Base-by-base conservation (phyloP, 345 rosid genomes). In the Adansonia digitata region DNA sequence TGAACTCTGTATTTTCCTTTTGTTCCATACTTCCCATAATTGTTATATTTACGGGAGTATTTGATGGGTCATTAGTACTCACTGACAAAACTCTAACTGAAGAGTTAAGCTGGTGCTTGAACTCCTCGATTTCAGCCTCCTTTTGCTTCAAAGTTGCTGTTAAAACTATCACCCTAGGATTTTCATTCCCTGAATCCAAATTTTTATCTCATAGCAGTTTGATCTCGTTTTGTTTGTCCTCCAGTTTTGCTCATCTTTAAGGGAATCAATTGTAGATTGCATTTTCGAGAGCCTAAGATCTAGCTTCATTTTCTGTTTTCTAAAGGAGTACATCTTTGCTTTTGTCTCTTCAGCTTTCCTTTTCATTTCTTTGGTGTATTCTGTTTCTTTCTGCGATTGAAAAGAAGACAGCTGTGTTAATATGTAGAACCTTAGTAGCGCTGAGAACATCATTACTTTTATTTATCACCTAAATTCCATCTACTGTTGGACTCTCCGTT, bases 211-310 rank as follows among this genome's bases (percentile, higher is more conserved):
- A 69, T 29, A 84, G 81, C 83, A 79, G 45, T 52, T 60, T 83
- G 79, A 85, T 81, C 81, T 85, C 86, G 18, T 73, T 81, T 55
- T 69, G 82, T 79, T 71, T 85, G 77, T 90, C 91, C 79, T 82
- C 78, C 26, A 83, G 71, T 45, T 78, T 5, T 76, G 85, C 77
- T 88, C 91, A 29, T 90, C 92, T 74, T 80, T 86, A 18, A 90
- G 67, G 69, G 92, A 86, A 42, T 79, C 82, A 37, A 86, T 81
- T 0, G 87, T 85, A n/a, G 94, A 86, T 46, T 83, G 88, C 91
- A 83, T 78, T 80, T 87, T 88, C 4, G 84, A 68, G 45, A 81
- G 35, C 73, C 81, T 82, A 52, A 84, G 53, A 24, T 84, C 79
- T 18, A 79, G 82, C 81, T 86, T 88, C 89, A 84, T 83, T 62